These are phyloP conservation scores for Ganoderma leucocontextum DNA, from an alignment of 1,284 basidiomycete genomes.

Conservation along the genomic window DNA sequence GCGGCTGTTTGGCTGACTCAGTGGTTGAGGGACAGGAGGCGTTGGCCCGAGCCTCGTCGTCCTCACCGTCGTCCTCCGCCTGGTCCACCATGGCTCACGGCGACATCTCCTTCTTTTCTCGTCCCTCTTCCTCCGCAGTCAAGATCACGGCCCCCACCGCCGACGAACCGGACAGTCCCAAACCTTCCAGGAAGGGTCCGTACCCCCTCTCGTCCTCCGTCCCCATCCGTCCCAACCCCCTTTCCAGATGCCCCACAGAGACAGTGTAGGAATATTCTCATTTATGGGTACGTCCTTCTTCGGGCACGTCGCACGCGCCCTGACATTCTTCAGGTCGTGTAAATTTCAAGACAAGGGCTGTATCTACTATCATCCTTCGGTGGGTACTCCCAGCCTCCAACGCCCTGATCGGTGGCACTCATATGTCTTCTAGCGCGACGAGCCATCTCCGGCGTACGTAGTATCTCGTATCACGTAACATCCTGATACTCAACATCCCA, in stretches of 20 bases:
- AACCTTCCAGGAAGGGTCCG: constrained; percentile 53
- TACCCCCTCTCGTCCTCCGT: constrained; percentile 21
- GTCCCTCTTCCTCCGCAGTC: constrained; percentile 61
- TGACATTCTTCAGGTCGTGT: constrained; percentile 66
- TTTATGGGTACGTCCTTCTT: constrained; percentile 75
- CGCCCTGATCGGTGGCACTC: constrained; percentile 17
- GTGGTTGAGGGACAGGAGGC: not conserved
- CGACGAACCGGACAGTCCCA: constrained; percentile 46
- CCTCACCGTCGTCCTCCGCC: constrained; percentile 33
- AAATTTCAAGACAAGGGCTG: constrained; percentile 89
- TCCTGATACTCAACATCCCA: constrained; percentile 16
- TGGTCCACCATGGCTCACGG: constrained; percentile 42
- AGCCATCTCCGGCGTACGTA: constrained; percentile 40
- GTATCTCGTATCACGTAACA: constrained; percentile 16
- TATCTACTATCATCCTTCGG: constrained; percentile 82
- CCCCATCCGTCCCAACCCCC: constrained; percentile 21
- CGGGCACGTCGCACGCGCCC: not conserved
- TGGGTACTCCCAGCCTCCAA: constrained; percentile 45
- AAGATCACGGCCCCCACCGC: constrained; percentile 62
- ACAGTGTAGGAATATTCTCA: constrained; percentile 88
- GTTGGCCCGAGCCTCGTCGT: not conserved
- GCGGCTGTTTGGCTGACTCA: constrained; percentile 5
- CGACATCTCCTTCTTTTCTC: constrained; percentile 52
- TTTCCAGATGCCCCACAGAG: constrained; percentile 70
- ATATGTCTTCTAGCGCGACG: constrained; percentile 38